phyloP scores from a whole-genome alignment of 345 rosid genomes.

The Melastoma malabathricum region DNA sequence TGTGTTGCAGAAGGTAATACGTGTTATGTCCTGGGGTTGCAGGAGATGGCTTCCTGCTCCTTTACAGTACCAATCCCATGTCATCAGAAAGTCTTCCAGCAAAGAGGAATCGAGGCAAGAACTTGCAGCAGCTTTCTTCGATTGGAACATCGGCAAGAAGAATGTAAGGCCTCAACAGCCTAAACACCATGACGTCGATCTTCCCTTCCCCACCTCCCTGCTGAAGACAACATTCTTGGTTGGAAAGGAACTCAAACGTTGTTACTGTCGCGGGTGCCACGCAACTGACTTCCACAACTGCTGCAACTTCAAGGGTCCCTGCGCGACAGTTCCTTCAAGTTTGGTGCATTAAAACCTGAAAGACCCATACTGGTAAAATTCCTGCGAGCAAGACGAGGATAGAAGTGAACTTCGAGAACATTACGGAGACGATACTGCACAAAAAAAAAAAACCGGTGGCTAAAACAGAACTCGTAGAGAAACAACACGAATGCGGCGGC shows the following conservation, averaged over 20 bases:
- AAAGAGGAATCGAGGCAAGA: no score
- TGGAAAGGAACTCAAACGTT: conserved; percentile 70
- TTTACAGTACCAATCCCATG: no score
- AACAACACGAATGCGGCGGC: conserved; percentile 51
- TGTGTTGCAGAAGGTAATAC: neutral
- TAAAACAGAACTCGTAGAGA: conserved; percentile 40
- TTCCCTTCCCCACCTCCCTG: no score
- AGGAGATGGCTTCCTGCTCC: neutral
- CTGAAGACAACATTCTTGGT: conserved; percentile 1
- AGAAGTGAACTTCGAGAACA: neutral
- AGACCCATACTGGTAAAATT: conserved; percentile 71
- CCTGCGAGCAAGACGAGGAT: conserved; percentile 24
- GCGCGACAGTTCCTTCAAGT: conserved; percentile 57
- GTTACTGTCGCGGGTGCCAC: conserved; percentile 64
- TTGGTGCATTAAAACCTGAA: conserved; percentile 72
- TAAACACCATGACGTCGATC: no score
- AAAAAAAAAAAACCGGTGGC: neutral
- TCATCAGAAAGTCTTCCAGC: no score
- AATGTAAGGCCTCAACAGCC: no score
- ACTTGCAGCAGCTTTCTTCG: no score
- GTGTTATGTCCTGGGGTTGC: no score
- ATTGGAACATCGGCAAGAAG: no score
- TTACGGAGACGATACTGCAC: neutral
- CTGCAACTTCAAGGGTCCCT: conserved; percentile 85
- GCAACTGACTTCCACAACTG: conserved; percentile 66